These are phyloP conservation scores for Wickerhamomyces rabaulensis DNA, from an alignment of 805 yeast species.

Conservation along the genomic window DNA sequence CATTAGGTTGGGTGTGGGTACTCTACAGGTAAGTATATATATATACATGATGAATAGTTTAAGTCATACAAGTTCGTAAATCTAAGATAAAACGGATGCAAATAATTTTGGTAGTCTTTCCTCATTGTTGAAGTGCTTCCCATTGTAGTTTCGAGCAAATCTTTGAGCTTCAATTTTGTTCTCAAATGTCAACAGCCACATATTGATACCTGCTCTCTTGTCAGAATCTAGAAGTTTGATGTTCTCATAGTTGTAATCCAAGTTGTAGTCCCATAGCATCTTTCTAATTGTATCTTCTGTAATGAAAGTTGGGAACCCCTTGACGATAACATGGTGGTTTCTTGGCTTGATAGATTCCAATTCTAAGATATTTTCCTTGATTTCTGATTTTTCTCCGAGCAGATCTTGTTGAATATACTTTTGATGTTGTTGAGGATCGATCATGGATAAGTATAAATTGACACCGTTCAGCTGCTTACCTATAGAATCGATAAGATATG, in stretches of 20 bases:
- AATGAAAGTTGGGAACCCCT: constrained; percentile 43
- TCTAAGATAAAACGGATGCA: constrained; percentile 22
- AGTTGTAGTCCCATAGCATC: constrained; percentile 45
- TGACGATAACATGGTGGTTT: constrained; percentile 32
- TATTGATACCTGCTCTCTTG: constrained; percentile 5
- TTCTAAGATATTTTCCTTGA: constrained; percentile 1
- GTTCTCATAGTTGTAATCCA: constrained; percentile 25
- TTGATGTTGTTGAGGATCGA: constrained; percentile 19
- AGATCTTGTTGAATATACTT: neutral
- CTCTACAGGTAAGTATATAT: neutral
- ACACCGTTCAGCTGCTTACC: constrained; percentile 48
- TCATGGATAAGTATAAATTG: constrained; percentile 41
- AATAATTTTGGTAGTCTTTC: constrained; percentile 22
- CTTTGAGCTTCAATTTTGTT: constrained; percentile 40
- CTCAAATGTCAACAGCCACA: constrained; percentile 40
- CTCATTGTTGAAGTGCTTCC: constrained; percentile 29
- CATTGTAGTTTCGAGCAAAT: constrained; percentile 51
- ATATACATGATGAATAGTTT: neutral
- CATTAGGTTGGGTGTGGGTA: neutral
- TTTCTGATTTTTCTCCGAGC: neutral
- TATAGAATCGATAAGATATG: constrained; percentile 44
- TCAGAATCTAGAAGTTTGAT: constrained; percentile 10
- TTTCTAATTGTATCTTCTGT: constrained; percentile 29
- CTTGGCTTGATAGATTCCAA: constrained; percentile 5
- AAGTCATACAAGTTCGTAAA: neutral